Evolutionary conservation across 1,139 yeast species (phyloP).

Genomic region (Kluyveromyces sp.): DNA sequence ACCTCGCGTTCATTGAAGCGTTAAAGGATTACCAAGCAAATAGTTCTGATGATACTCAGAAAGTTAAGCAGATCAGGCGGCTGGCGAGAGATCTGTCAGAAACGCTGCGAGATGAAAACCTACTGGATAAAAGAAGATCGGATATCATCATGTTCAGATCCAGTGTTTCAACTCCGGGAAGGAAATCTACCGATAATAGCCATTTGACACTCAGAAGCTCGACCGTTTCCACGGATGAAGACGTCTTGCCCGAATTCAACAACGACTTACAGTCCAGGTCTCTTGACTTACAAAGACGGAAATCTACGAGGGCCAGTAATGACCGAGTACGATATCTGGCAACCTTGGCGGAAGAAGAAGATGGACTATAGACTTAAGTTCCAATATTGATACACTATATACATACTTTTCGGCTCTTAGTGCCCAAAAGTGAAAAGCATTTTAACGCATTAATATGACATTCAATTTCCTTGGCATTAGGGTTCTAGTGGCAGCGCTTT

Average conservation of each 20-base stretch:
- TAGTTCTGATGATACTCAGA: conserved; percentile 17
- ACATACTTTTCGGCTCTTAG: background rate
- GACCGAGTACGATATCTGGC: conserved; percentile 4
- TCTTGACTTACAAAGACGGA: conserved; percentile 3
- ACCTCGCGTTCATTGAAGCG: conserved; percentile 17
- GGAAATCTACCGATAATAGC: conserved; percentile 31
- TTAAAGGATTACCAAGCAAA: conserved; percentile 15
- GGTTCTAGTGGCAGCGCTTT: too few species aligned
- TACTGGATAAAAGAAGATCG: conserved; percentile 24
- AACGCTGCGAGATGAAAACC: conserved; percentile 21
- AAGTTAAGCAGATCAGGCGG: conserved; percentile 21
- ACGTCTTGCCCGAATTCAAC: background rate
- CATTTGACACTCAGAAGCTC: conserved; percentile 17
- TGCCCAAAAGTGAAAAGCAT: too few species aligned
- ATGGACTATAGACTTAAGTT: background rate
- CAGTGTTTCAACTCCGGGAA: conserved; percentile 31
- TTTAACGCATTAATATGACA: too few species aligned
- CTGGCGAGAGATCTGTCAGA: conserved; percentile 18
- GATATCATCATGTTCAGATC: conserved; percentile 29
- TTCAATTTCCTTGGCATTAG: too few species aligned
- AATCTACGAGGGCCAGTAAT: conserved; percentile 1
- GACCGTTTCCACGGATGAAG: background rate
- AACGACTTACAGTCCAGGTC: conserved; percentile 1
- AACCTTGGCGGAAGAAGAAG: conserved; percentile 4
- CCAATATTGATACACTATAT: background rate